Evolutionary conservation across 2,329 filamentous ascomycete genomes (phyloP).

Genomic region (Aphanoascus verrucosus): DNA sequence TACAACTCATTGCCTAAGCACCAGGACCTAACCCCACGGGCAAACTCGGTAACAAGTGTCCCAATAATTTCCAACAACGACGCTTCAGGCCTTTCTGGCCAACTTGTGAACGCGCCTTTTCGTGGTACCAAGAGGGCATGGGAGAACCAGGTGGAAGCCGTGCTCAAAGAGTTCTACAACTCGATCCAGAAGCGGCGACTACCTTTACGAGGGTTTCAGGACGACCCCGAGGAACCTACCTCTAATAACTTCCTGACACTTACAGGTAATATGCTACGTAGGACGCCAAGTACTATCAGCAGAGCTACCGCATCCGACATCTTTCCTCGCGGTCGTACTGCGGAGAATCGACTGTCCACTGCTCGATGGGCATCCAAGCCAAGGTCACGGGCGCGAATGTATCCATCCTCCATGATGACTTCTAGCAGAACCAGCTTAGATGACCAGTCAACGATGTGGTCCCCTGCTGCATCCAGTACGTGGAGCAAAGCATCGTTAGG

Average conservation of each 20-base stretch:
- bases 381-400: constrained; percentile 64
- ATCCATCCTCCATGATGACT: constrained; percentile 68
- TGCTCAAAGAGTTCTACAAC: constrained; percentile 81
- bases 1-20: constrained; percentile 13
- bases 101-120: constrained; percentile 67
- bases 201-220: constrained; percentile 58
- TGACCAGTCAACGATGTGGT: constrained; percentile 82
- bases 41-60: constrained; percentile 19
- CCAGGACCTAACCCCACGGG: constrained; percentile 21
- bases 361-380: constrained; percentile 77
- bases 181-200: constrained; percentile 82
- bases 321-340: constrained; percentile 58
- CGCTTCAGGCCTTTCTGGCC: constrained; percentile 49
- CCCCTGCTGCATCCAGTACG: constrained; percentile 78
- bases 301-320: constrained; percentile 71
- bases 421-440: constrained; percentile 93
- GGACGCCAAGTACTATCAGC: constrained; percentile 82
- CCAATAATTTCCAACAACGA: constrained; percentile 28
- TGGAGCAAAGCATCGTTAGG: constrained; percentile 93
- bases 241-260: constrained; percentile 60
- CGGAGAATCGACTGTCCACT: constrained; percentile 52
- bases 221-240: constrained; percentile 31
- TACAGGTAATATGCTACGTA: constrained; percentile 57
- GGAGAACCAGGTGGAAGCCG: constrained; percentile 81
- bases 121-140: constrained; percentile 65